These are phyloP conservation scores for Gracilaria gracilis DNA, from an alignment of 23 red algal genomes.

Conservation along the genomic window DNA sequence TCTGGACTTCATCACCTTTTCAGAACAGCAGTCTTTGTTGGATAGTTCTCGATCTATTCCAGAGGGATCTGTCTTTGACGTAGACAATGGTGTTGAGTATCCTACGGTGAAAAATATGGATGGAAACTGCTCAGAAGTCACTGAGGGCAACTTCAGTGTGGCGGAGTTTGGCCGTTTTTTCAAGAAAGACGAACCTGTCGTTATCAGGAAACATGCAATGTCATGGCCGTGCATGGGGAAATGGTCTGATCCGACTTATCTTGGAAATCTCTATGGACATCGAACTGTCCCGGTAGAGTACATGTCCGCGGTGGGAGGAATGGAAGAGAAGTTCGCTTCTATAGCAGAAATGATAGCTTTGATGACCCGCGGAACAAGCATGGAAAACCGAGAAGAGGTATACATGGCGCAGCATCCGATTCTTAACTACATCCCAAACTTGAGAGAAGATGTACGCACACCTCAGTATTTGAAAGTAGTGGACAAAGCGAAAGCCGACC, in stretches of 20 bases:
- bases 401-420: constrained; percentile 87
- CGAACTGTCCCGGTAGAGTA: constrained; percentile 75
- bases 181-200: constrained; percentile 46
- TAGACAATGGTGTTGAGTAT: background rate
- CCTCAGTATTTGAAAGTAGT: constrained; percentile 61
- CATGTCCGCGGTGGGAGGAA: background rate
- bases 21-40: constrained; percentile 1
- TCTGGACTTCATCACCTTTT: background rate
- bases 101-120: background rate
- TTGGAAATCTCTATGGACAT: constrained; percentile 45
- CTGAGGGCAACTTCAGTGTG: background rate
- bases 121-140: constrained; percentile 16
- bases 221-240: constrained; percentile 39
- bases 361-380: constrained; percentile 22
- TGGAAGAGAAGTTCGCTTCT: constrained; percentile 46
- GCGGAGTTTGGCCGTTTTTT: constrained; percentile 26
- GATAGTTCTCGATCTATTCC: background rate
- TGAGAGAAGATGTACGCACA: constrained; percentile 53
- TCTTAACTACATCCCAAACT: constrained; percentile 59
- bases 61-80: background rate
- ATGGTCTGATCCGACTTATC: constrained; percentile 52
- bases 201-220: constrained; percentile 40
- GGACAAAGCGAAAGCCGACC: constrained; percentile 13
- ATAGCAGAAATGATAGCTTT: constrained; percentile 46
- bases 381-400: background rate